A percentile compares a stretch with the other conserved stretches of the same genome.
Conservation (phyloP, 1,284 basidiomycete species). For the Taiwanofungus camphoratus region DNA sequence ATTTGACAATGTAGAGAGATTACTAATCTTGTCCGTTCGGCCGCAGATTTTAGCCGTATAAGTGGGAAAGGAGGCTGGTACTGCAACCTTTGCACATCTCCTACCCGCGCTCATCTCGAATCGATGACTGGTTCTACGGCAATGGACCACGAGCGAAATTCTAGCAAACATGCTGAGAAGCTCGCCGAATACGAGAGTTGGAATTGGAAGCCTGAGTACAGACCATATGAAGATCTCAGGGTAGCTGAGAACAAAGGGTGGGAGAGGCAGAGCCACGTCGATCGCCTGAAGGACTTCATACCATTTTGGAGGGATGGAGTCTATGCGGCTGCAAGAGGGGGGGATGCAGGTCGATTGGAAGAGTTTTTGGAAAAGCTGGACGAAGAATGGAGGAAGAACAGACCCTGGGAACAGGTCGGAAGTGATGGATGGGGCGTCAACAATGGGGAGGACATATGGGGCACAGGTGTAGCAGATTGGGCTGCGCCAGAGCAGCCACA, state of each 20-base stretch:
- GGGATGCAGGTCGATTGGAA: slow-evolving; percentile 42
- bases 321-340: slow-evolving; percentile 44
- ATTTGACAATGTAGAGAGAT: no score
- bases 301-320: slow-evolving; percentile 52
- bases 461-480: background rate
- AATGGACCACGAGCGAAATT: slow-evolving; percentile 14
- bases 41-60: slow-evolving; percentile 15
- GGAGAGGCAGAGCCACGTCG: slow-evolving; percentile 47
- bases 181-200: slow-evolving; percentile 5
- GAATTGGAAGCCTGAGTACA: slow-evolving; percentile 10
- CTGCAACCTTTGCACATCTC: slow-evolving; percentile 17
- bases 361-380: slow-evolving; percentile 42
- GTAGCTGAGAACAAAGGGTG: slow-evolving; percentile 37
- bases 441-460: slow-evolving; percentile 2
- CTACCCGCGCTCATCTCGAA: slow-evolving; percentile 9
- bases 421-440: slow-evolving; percentile 5
- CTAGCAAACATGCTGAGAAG: slow-evolving; percentile 11
- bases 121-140: slow-evolving; percentile 15
- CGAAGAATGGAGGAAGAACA: slow-evolving; percentile 8
- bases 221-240: slow-evolving; percentile 26
- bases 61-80: slow-evolving; percentile 9
- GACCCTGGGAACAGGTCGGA: slow-evolving; percentile 3
- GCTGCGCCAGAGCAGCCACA: background rate
- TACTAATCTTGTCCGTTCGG: background rate
- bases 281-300: slow-evolving; percentile 31